A percentile compares a stretch with the other conserved stretches of the same genome.
Evolutionary conservation across 1,284 basidiomycete genomes (phyloP).

Genomic region (Papiliotrema fonsecae): DNA sequence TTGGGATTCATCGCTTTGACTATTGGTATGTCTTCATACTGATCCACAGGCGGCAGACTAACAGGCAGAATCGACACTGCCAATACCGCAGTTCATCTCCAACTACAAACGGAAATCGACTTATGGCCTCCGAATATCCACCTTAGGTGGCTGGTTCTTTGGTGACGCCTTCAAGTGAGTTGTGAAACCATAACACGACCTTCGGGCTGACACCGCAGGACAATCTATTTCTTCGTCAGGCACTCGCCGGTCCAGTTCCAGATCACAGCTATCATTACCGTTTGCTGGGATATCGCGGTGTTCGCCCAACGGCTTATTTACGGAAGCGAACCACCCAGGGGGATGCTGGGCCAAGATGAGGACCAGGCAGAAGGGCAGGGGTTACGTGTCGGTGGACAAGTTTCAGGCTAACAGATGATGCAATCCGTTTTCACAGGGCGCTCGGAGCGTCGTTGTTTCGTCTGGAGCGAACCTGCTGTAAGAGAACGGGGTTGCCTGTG

Average conservation of each 20-base stretch:
- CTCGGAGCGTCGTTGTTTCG: no score
- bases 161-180: slow-evolving; percentile 48
- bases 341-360: slow-evolving; percentile 2
- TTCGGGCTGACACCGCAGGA: slow-evolving; percentile 19
- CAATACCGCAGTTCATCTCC: slow-evolving; percentile 52
- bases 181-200: not conserved
- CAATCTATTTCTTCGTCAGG: slow-evolving; percentile 50
- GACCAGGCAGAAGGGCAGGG: slow-evolving; percentile 12
- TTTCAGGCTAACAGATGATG: no score
- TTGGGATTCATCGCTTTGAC: slow-evolving; percentile 53
- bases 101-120: slow-evolving; percentile 51
- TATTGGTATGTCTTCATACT: slow-evolving; percentile 33
- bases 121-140: slow-evolving; percentile 51
- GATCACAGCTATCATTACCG: slow-evolving; percentile 45
- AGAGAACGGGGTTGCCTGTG: no score
- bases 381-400: slow-evolving; percentile 10
- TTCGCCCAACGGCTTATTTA: slow-evolving; percentile 36
- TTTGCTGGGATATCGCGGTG: slow-evolving; percentile 44
- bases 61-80: slow-evolving; percentile 50
- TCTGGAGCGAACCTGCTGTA: no score
- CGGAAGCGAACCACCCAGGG: slow-evolving; percentile 29
- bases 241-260: slow-evolving; percentile 51
- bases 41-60: not conserved
- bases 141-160: slow-evolving; percentile 49
- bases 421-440: no score